Base-by-base conservation (phyloP, 257 asterid species). In the Petrea volubilis region DNA sequence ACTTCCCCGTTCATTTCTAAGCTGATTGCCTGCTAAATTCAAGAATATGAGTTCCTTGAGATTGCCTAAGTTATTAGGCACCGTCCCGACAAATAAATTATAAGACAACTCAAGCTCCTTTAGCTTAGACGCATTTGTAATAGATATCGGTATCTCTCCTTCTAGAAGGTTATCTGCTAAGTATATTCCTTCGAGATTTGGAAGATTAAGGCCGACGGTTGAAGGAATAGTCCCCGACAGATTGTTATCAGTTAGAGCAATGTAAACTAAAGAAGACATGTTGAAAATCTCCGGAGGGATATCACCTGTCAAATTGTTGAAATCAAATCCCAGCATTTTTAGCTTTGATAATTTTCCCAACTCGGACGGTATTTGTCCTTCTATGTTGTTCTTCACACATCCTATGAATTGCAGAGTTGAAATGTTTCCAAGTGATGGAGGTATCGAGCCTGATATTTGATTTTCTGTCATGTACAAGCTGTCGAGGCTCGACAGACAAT, bases 281-380 rank as follows among this genome's bases (percentile, higher is more conserved):
- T 82, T 82, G 79, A 78, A 82, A 24, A 82, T 75, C 18, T 15
- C 21, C 11, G 63, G 70, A 47, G 86, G 84, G 49, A 82, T 82
- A 50, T 49, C 78, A 25, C 86, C 86, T 7, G 75, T 61, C 3
- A 81, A 68, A 47, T 68, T 64, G 68, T 78, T 70, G 55, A 0
- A 46, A 53, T 78, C 79, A 29, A 78, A 73, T 7, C 78, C 77
- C 50, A 82, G 40, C 75, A 72, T 60, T 59, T 73, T 44, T 73
- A 82, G 60, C 40, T 82, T 78, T 5, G 53, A n/a, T 31, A 82
- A 55, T 11, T 47, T 75, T 12, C 78, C 80, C 6, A 82, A 1
- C 25, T 75, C 81, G 3, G 6, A 17, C 1, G 86, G 86, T 20
- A 82, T 69, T 2, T 3, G n/a, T 17, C 86, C 86, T 71, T 64